phyloP scores from a whole-genome alignment of 2,329 filamentous ascomycete species.

The Fusarium sp. region DNA sequence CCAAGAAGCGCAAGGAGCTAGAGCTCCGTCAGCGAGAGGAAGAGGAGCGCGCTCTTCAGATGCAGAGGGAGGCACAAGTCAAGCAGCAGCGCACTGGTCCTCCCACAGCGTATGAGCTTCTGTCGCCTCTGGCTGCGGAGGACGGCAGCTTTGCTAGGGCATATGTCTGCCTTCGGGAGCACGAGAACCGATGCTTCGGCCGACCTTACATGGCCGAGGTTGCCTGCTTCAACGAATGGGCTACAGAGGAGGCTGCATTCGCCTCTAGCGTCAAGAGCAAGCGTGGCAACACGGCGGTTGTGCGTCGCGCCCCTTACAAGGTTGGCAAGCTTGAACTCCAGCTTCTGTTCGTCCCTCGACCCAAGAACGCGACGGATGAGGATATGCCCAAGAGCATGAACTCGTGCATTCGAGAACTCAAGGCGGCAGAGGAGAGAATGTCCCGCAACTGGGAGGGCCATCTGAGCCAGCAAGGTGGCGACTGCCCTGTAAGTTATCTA shows the following conservation, averaged over 20 bases:
- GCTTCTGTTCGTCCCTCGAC: constrained; percentile 92
- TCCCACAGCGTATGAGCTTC: constrained; percentile 84
- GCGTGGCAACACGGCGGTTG: constrained; percentile 75
- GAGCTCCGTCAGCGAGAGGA: constrained; percentile 87
- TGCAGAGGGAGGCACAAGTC: constrained; percentile 72
- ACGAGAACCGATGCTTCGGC: constrained; percentile 88
- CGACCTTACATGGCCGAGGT: constrained; percentile 89
- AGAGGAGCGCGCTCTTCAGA: constrained; percentile 75
- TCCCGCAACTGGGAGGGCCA: constrained; percentile 86
- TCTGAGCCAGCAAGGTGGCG: constrained; percentile 95
- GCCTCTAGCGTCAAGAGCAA: constrained; percentile 95
- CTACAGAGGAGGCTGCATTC: constrained; percentile 81
- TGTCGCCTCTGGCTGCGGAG: constrained; percentile 86
- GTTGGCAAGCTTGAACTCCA: constrained; percentile 95
- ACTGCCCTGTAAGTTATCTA: constrained; percentile 83
- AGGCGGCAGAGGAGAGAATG: constrained; percentile 84
- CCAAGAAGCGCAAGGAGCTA: constrained; percentile 95
- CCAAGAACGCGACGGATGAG: constrained; percentile 86
- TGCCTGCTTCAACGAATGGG: constrained; percentile 99
- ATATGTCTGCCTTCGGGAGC: constrained; percentile 93
- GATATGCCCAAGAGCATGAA: constrained; percentile 99
- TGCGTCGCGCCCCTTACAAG: constrained; percentile 93
- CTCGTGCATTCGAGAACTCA: constrained; percentile 91
- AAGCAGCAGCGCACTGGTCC: constrained; percentile 70
- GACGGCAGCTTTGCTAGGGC: constrained; percentile 95